Percentiles rank a stretch among this genome's conserved stretches.
phyloP scores from a whole-genome alignment of 2,329 filamentous ascomycete species.

The Huntiella bhutanensis region DNA sequence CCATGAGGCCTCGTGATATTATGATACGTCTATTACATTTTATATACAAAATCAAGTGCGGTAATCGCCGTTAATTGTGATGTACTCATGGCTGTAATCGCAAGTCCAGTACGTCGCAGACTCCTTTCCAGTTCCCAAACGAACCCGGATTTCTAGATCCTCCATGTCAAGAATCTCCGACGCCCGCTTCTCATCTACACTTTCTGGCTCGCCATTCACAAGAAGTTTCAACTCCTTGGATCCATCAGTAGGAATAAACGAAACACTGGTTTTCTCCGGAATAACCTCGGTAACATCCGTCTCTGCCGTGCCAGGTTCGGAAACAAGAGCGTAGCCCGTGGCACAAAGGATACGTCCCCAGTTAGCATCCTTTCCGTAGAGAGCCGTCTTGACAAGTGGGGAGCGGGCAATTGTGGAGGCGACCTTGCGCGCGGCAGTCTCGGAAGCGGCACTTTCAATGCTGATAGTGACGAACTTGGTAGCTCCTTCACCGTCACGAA shows the following conservation, averaged over 20 bases:
- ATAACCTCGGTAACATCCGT: constrained; percentile 45
- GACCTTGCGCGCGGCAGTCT: constrained; percentile 55
- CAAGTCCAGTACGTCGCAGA: constrained; percentile 68
- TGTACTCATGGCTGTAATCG: constrained; percentile 70
- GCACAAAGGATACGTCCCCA: constrained; percentile 96
- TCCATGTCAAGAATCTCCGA: constrained; percentile 60
- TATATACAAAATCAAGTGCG: constrained; percentile 27
- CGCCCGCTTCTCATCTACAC: constrained; percentile 57
- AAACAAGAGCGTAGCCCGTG: constrained; percentile 59
- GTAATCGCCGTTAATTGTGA: constrained; percentile 51
- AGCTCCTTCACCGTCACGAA: constrained; percentile 89
- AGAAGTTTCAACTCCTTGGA: constrained; percentile 57
- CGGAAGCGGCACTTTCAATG: constrained; percentile 52
- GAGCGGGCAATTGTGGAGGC: constrained; percentile 79
- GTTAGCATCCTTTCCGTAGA: constrained; percentile 95
- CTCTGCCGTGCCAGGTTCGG: constrained; percentile 34
- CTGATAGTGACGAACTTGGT: constrained; percentile 95
- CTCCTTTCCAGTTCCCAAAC: constrained; percentile 47
- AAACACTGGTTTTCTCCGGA: constrained; percentile 55
- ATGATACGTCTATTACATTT: not conserved
- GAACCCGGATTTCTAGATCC: constrained; percentile 61
- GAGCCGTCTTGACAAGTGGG: constrained; percentile 86
- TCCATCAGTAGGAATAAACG: constrained; percentile 62
- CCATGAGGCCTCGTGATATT: constrained; percentile 7
- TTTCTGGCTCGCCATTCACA: constrained; percentile 62